Base-by-base conservation (phyloP, 2,329 filamentous ascomycete genomes). In the Blastomyces percursus region DNA sequence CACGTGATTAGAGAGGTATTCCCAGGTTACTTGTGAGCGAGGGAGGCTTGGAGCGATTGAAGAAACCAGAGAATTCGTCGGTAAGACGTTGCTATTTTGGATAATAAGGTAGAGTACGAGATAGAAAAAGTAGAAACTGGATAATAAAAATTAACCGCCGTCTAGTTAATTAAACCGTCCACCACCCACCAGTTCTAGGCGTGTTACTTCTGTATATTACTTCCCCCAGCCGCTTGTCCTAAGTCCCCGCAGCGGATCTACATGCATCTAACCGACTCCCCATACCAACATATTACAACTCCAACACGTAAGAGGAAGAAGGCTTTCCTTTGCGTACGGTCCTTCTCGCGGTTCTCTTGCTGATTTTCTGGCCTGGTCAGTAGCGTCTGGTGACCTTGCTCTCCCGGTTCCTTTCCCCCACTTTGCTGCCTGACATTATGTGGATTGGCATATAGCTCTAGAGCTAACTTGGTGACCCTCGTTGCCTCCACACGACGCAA, bases 381-480 rank as follows among this genome's bases (percentile, higher is more conserved):
- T 30, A 54, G 24, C 16, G 19, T 54, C 51, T 54, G 30, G 30
- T 7, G 19, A 54, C 46, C 27, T 32, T 6, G 51, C 30, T 35
- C 24, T 38, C 24, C 54, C n/a, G 32, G 35, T 38, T 35, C 21
- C 14, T 32, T 46, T 21, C 11, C 40, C n/a, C 40, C 56, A 21
- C 40, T 46, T n/a, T 44, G 56, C 40, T 59, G 40, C 38, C 40
- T 59, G 38, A 46, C 56, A 46, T 46, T 46, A 59, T 59, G 56
- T 24, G 2, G 3, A 6, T 27, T 44, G 24, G n/a, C 12, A 27
- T 27, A 14, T 44, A 46, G 56, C 56, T 46, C 19, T 24, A 44
- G 38, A 44, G 38, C 38, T 32, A 79, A 66, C 35, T 27, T 42
- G 19, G 35, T 57, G n/a, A 19, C 38, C 19, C 21, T 57, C 24